Evolutionary conservation across 2,329 filamentous ascomycete genomes (phyloP).

Genomic region (Neonectria neomacrospora): DNA sequence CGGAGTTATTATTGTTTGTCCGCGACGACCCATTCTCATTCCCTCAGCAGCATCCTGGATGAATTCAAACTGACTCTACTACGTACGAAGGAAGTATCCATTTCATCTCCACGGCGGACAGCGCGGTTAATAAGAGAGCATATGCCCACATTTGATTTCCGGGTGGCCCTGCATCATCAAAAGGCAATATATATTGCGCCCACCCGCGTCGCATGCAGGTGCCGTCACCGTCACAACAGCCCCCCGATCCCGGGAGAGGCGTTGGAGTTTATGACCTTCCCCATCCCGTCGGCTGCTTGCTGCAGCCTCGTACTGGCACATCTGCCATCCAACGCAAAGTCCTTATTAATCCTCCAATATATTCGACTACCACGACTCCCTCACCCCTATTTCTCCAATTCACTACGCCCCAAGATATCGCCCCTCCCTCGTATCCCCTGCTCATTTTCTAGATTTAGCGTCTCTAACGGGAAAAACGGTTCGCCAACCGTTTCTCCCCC

Average conservation of each 20-base stretch:
- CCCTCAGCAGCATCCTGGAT: background rate
- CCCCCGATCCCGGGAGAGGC: conserved; percentile 24
- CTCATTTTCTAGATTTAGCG: conserved; percentile 6
- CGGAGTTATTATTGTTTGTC: background rate
- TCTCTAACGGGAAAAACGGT: conserved; percentile 10
- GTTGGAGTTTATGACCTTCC: conserved; percentile 18
- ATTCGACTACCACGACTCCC: conserved; percentile 11
- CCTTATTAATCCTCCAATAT: conserved; percentile 16
- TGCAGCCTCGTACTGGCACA: conserved; percentile 31
- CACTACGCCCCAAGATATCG: conserved; percentile 4
- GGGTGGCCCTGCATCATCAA: conserved; percentile 22
- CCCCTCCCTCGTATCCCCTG: conserved; percentile 15
- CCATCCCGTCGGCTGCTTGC: conserved; percentile 27
- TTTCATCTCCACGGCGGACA: background rate
- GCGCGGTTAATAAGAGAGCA: background rate
- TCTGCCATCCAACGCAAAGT: conserved; percentile 30
- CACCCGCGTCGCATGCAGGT: conserved; percentile 18
- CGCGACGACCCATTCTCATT: background rate
- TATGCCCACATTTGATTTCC: conserved; percentile 5
- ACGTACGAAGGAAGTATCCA: background rate
- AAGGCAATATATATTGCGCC: conserved; percentile 7
- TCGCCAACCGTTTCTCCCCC: conserved; percentile 17
- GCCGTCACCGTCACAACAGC: conserved; percentile 12
- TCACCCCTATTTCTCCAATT: conserved; percentile 3
- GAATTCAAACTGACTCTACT: background rate